Conservation (phyloP, 2,329 filamentous ascomycete genomes). For the Hypoxylon sp. region DNA sequence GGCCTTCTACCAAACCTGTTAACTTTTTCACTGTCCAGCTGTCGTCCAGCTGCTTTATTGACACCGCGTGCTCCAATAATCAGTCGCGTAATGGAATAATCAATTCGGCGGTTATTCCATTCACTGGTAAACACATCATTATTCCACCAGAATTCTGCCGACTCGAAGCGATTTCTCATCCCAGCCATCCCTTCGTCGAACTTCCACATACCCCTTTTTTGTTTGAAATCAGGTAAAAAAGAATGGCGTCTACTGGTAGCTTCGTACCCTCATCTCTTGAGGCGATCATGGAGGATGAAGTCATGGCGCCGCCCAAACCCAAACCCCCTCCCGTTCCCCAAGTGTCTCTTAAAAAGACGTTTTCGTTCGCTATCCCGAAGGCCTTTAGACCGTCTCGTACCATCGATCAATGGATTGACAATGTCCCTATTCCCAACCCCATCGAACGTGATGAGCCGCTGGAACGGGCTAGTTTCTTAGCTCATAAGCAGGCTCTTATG, state of each 20-base stretch:
- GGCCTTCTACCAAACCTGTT: background rate
- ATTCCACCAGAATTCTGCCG: background rate
- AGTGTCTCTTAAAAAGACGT: constrained; percentile 43
- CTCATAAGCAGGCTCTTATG: constrained; percentile 49
- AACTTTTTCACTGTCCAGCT: background rate
- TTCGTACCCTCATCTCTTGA: background rate
- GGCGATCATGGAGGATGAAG: background rate
- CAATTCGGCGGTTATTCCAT: background rate
- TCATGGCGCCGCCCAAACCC: background rate
- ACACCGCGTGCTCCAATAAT: background rate
- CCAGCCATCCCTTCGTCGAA: background rate
- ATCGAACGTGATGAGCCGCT: constrained; percentile 36
- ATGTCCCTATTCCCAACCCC: constrained; percentile 39
- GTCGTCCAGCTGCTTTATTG: background rate
- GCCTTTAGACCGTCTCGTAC: constrained; percentile 47
- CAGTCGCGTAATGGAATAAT: background rate
- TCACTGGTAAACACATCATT: background rate
- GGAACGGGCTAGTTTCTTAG: constrained; percentile 39
- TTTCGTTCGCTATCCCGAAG: constrained; percentile 49
- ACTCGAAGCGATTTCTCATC: background rate
- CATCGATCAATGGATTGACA: constrained; percentile 51
- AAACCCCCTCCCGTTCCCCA: too few species aligned
- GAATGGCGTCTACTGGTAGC: background rate
- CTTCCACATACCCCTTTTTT: background rate
- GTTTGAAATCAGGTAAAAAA: background rate